A percentile compares a stretch with the other conserved stretches of the same genome.
These are phyloP conservation scores for Xylariaceae sp. DNA, from an alignment of 2,329 filamentous ascomycete species.

Conservation along the genomic window DNA sequence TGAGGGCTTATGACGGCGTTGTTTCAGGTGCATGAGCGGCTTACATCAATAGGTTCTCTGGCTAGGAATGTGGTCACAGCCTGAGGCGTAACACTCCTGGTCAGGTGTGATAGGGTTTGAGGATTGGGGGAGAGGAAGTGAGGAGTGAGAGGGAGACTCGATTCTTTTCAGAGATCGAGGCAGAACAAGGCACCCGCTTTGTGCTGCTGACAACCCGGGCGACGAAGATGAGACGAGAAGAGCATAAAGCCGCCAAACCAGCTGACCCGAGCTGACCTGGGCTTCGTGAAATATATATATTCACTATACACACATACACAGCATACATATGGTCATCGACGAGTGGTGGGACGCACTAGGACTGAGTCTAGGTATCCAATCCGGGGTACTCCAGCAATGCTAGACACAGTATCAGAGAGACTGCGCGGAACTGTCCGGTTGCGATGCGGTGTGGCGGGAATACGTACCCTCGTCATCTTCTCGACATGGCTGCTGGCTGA, in stretches of 20 bases:
- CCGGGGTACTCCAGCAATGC: not conserved
- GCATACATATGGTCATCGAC: too few relatives aligned
- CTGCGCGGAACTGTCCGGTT: not conserved
- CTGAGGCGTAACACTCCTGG: not conserved
- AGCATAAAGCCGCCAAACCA: not conserved
- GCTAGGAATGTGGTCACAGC: constrained; percentile 12
- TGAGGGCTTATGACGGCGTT: not conserved
- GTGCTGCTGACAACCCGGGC: not conserved
- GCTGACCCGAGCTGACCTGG: not conserved
- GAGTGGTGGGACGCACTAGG: not conserved
- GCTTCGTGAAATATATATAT: not conserved
- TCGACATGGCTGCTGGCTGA: too few relatives aligned
- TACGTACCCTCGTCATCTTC: not conserved
- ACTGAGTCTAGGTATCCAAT: not conserved
- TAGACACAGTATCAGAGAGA: constrained; percentile 8
- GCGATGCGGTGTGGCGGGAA: not conserved
- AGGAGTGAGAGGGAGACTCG: not conserved
- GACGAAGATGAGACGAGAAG: not conserved
- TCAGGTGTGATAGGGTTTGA: not conserved
- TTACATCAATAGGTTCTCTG: constrained; percentile 12
- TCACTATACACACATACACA: not conserved
- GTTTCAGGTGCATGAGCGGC: not conserved
- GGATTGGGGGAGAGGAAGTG: not conserved
- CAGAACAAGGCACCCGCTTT: constrained; percentile 1
- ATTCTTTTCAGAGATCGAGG: not conserved